Evolutionary conservation across 768 basidiomycete genomes (phyloP), one percentile per base, ranked within the genome.

Genomic region (Podaxis mareebaensis): DNA sequence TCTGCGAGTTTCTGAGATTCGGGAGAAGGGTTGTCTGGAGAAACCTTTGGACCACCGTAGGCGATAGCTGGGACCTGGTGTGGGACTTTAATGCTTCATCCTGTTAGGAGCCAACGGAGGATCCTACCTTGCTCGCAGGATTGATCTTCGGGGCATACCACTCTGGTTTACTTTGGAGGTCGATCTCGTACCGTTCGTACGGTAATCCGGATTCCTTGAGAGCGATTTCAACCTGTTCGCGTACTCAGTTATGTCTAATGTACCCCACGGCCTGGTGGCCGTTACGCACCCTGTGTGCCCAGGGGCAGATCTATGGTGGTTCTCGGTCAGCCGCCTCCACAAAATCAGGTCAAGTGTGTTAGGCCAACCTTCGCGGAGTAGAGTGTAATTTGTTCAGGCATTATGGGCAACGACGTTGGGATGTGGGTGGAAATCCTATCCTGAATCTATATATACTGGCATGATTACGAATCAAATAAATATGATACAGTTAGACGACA

Each of bases 121-220:
- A 8, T 26, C 70, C 15, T 67, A 86, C 88, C 81, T 89, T 90
- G 75, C 83, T 83, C 0, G 82, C 86, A 1, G 84, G 85, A 73
- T 90, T 91, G 40, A 91, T 81, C 63, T 85, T 80, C 0, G 82
- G 79, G 0, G 83, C 83, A 69, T 87, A 89, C 88, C 88, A 89
- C 55, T 81, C 84, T 1, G 88, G 88, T 74, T 90, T 91, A 75
- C 86, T 85, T 66, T 63, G 54, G 12, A 91, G 73, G 66, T 89
- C 85, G 53, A 91, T 82, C 65, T 88, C 81, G 65, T 76, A 87
- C 13, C 79, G 71, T 22, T 76, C 83, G 70, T 76, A 85, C 1
- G 78, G 67, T 3, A 82, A 77, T 4, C 80, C 77, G 1, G 83
- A 79, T 66, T 90, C 88, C 12, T 79, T 76, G 24, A 91, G 79